Evolutionary conservation across 495 filamentous ascomycete species (phyloP), one percentile per base, ranked within the genome.

Genomic region (Hypoxylon fragiforme): DNA sequence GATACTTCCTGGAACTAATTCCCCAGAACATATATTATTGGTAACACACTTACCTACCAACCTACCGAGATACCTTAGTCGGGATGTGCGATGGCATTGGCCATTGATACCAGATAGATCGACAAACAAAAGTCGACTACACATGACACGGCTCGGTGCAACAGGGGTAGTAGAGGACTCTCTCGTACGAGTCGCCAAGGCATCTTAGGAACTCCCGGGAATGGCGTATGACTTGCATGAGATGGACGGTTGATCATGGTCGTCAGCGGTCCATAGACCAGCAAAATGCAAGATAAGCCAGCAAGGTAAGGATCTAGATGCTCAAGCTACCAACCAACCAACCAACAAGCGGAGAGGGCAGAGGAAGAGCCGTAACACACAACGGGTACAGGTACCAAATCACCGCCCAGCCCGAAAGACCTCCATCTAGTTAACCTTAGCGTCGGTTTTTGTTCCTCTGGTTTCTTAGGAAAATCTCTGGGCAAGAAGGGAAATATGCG

Each of bases 191-290:
- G 37, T 36, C 8, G 20, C 22, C 37, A 19, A 44, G 32, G 30
- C 5, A 20, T 31, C 21, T 1, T 42, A 13, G 35, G 46, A 21
- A 15, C 40, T 28, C 38, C 24, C 52, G 43, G 38, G 46, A 52
- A 28, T 42, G 35, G 31, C 36, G 3, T 50, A 57, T 62, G 52
- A 62, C 52, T 53, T 56, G 58, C 58, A 62, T 62, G 39, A 58
- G 46, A 52, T 14, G 50, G 30, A 37, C 31, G 14, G 48, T 52
- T 41, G 47, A 49, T 62, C 52, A 22, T 39, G 30, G 37, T 31
- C 36, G 37, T 31, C 58, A 45, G 47, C 24, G 35, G 34, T 51
- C 51, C 43, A 54, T 18, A 52, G 30, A 34, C 3, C 31, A 34
- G 6, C 8, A 7, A 42, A 37, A 38, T 20, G 45, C 32, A 13